Evolutionary conservation across 371 early-diverging fungal genomes (phyloP), one percentile per base, ranked within the genome.

Genomic region (Actinomortierella ambigua): DNA sequence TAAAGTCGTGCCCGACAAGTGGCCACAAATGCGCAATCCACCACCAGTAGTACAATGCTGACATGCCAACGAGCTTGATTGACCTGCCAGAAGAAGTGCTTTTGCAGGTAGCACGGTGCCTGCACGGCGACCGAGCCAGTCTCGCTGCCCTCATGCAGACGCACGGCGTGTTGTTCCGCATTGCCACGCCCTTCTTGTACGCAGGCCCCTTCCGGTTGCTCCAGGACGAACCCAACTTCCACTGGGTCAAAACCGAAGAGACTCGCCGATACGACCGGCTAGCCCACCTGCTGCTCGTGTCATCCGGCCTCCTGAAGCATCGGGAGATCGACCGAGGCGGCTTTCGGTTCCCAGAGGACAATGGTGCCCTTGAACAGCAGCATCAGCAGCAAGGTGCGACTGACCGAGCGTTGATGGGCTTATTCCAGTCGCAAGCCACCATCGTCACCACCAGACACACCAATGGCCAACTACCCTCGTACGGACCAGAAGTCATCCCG

Each of bases 41-140:
- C 7, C 7, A 34, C 11, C 11, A 6, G 34, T 11, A 6, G 34
- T 6, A 34, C 34, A 34, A 34, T 34, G 34, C 11, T 11, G 34
- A 4, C 34, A 34, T 34, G 34, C 34, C 34, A 34, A 34, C 34
- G 11, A 34, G 34, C 11, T 11, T 34, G 11, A 34, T 34, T 34
- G 34, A 34, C 55, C 27, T 73, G 41, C 75, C 75, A 43, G 75
- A 73, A 55, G 75, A 73, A 60, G 66, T 67, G 52, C 68, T 73
- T 41, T 67, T 67, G 75, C 55, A 67, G 58, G 63, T 73, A 53
- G 55, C 63, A 29, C 50, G 50, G 4, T 50, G 59, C 41, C 57
- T 73, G 24, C 56, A 60, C 47, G 39, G 54, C 53, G 75, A 73
- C 3, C 50, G 75, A 23, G 57, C 67, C 22, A 50, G 68, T 8